A percentile compares a stretch with the other conserved stretches of the same genome.
phyloP scores from a whole-genome alignment of 1,139 yeast genomes.

The Debaryomyces coudertii region DNA sequence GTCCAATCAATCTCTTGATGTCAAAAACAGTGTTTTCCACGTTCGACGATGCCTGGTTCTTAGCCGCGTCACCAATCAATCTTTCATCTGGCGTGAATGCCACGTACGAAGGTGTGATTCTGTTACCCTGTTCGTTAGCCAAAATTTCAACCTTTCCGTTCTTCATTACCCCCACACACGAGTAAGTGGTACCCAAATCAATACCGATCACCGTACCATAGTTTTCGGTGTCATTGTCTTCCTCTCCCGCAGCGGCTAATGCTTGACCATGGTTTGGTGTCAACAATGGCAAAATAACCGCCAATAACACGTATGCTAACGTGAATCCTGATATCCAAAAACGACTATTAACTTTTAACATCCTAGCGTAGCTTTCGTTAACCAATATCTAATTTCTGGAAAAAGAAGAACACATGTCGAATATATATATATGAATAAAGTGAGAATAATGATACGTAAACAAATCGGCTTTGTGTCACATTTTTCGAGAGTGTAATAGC shows the following conservation, averaged over 20 bases:
- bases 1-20: constrained; percentile 85
- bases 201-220: constrained; percentile 86
- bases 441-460: constrained; percentile 10
- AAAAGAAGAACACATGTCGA: constrained; percentile 4
- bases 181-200: constrained; percentile 85
- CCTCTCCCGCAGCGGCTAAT: constrained; percentile 41
- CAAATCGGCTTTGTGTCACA: constrained; percentile 2
- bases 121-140: constrained; percentile 95
- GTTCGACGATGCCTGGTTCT: constrained; percentile 87
- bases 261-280: constrained; percentile 38
- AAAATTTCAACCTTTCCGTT: constrained; percentile 88
- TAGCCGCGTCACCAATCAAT: constrained; percentile 92
- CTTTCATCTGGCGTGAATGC: constrained; percentile 86
- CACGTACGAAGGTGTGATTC: constrained; percentile 91
- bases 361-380: constrained; percentile 15
- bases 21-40: constrained; percentile 81
- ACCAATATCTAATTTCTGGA: not conserved
- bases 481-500: not conserved
- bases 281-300: constrained; percentile 63
- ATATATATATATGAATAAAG: not conserved
- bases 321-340: constrained; percentile 56
- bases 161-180: constrained; percentile 94
- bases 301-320: constrained; percentile 57
- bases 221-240: constrained; percentile 46
- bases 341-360: constrained; percentile 35